These are phyloP conservation scores for Puccinia polysora DNA, from an alignment of 1,284 basidiomycete species.

Conservation along the genomic window DNA sequence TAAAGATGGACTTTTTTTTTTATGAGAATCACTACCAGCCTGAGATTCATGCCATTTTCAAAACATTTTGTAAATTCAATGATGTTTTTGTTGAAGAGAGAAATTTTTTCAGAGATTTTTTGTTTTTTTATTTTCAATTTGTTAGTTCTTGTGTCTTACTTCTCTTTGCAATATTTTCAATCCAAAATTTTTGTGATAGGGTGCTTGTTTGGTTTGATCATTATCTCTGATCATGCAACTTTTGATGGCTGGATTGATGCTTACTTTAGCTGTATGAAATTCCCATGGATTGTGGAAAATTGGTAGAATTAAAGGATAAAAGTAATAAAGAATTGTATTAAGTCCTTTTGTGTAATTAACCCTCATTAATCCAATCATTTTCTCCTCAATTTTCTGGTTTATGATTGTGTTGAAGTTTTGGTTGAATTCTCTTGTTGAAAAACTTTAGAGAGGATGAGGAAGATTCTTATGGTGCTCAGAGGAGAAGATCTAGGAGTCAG, in stretches of 20 bases:
- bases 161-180: neutral
- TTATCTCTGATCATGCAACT: neutral
- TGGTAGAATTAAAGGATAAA: conserved; percentile 23
- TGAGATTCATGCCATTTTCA: neutral
- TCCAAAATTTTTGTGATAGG: too few species aligned
- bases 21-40: neutral
- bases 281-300: conserved; percentile 24
- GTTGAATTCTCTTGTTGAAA: too few species aligned
- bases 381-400: neutral
- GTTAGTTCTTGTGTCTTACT: conserved; percentile 8
- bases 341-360: neutral
- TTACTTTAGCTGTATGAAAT: conserved; percentile 36
- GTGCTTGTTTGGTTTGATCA: neutral
- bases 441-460: too few species aligned
- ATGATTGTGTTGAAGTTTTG: too few species aligned
- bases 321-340: conserved; percentile 41
- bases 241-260: too few species aligned
- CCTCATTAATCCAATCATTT: neutral
- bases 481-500: too few species aligned
- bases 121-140: conserved; percentile 39
- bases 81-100: neutral
- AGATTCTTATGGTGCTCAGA: too few species aligned
- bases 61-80: neutral
- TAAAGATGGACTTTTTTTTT: neutral
- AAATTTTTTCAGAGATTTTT: conserved; percentile 18